phyloP scores from a whole-genome alignment of 441 rosid genomes.

The Codiaeum variegatum region DNA sequence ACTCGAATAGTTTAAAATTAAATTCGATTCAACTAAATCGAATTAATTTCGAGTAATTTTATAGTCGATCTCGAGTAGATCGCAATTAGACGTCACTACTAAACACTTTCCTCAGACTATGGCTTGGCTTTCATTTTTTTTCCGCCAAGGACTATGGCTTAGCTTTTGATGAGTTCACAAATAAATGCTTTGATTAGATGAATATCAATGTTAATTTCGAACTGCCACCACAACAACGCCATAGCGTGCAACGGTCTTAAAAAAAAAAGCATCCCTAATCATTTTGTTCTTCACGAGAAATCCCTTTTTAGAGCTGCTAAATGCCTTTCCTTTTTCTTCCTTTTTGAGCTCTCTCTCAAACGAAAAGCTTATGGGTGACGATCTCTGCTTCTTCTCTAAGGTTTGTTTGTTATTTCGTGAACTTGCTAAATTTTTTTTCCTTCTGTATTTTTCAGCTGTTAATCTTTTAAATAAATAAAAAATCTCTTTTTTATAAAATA shows the following conservation, averaged over 20 bases:
- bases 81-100: too few species aligned
- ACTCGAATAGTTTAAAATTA: too few species aligned
- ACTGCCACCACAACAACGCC: background rate
- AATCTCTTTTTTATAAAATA: background rate
- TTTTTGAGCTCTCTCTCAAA: constrained; percentile 23
- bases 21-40: too few species aligned
- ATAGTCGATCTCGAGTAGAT: too few species aligned
- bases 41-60: too few species aligned
- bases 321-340: constrained; percentile 35
- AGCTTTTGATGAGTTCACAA: background rate
- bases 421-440: background rate
- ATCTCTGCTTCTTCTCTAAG: constrained; percentile 29
- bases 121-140: too few species aligned
- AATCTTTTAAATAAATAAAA: too few species aligned
- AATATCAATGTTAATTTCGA: background rate
- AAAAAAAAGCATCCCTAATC: constrained; percentile 26
- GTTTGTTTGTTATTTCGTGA: background rate
- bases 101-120: too few species aligned
- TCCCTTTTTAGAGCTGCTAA: constrained; percentile 26
- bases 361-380: constrained; percentile 28
- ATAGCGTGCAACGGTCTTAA: constrained; percentile 43
- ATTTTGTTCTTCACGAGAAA: constrained; percentile 34
- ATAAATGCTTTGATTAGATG: background rate
- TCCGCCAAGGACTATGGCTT: too few species aligned
- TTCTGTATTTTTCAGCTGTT: background rate